Base-by-base conservation (phyloP, 441 rosid species). In the Corymbia calophylla region DNA sequence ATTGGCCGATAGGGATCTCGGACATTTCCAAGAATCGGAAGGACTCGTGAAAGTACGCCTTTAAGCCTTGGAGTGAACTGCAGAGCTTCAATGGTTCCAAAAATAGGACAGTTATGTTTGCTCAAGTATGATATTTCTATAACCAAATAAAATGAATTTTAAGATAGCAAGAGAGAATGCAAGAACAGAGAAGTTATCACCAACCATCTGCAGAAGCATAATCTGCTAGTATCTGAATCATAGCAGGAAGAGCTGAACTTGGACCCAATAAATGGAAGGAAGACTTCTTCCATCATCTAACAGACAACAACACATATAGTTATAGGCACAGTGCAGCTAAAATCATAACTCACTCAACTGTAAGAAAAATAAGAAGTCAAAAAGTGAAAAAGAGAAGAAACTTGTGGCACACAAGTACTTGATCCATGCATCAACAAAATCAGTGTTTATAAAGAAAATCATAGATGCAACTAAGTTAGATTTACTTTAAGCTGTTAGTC, bases 281-380 rank as follows among this genome's bases (percentile, higher is more conserved):
- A 96, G 91, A 98, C 95, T 92, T 98, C 99, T 93, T 98, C 99
- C 96, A 98, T 96, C 99, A 98, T 97, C 99, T 98, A 94, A 86
- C 91, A 93, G 91, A 92, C 58, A 87, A 92, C 90, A 90, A 82
- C 77, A 55, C 87, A 73, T 73, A 70, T 5, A 35, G 48, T 39
- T 73, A 73, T 73, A 73, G 47, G 84, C 84, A 23, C 23, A 39
- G 77, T 66, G 23, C 17, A 32, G 23, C 31, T 31, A 31, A 66
- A 31, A 31, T 66, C 77, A 66, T 66, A 31, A 66, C 44, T 66
- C 44, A 66, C 77, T 66, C 77, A 31, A 31, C 44, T 66, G 23
- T 66, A 66, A 31, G 44, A 31, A 32, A 32, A 16, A 31, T 31
- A 66, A 66, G 6, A 66, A 31, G 77, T 31, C 44, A 4, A 66